These are phyloP conservation scores for Cynanchum wilfordii DNA, from an alignment of 257 asterid genomes.

Conservation along the genomic window DNA sequence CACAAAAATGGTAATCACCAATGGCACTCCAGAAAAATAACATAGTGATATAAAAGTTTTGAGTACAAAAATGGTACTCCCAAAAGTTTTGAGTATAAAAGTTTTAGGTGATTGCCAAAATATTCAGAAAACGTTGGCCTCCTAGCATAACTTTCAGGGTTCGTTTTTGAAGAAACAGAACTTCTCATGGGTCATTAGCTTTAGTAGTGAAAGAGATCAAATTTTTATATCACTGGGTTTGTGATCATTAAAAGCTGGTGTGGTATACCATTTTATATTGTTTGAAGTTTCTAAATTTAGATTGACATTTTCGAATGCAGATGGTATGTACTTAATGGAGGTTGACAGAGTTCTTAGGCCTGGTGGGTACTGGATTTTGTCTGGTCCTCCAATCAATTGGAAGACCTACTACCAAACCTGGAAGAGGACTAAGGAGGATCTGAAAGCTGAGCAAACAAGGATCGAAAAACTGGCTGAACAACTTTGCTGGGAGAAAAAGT, in stretches of 20 bases:
- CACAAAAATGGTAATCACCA: too few relatives aligned
- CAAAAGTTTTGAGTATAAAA: not conserved
- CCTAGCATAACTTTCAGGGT: too few relatives aligned
- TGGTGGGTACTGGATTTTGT: slow-evolving; percentile 90
- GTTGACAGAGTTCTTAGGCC: slow-evolving; percentile 92
- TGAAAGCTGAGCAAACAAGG: slow-evolving; percentile 67
- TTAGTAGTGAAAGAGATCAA: not conserved
- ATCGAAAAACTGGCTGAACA: slow-evolving; percentile 76
- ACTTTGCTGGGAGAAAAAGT: slow-evolving; percentile 98
- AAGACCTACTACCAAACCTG: slow-evolving; percentile 69
- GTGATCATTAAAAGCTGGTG: not conserved
- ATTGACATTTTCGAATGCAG: slow-evolving; percentile 30
- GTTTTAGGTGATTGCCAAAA: not conserved
- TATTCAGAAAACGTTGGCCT: not conserved
- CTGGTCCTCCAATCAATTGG: slow-evolving; percentile 99
- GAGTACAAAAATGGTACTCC: not conserved
- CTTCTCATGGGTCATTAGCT: not conserved
- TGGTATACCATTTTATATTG: not conserved
- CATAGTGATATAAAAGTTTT: not conserved
- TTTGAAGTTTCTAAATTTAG: slow-evolving; percentile 9
- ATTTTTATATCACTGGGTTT: not conserved
- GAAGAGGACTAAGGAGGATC: slow-evolving; percentile 77
- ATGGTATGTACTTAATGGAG: slow-evolving; percentile 78
- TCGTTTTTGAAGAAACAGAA: not conserved
- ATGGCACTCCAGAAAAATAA: not conserved